Conservation (phyloP, 257 asterid genomes). For the Solanum megistacrolobum region DNA sequence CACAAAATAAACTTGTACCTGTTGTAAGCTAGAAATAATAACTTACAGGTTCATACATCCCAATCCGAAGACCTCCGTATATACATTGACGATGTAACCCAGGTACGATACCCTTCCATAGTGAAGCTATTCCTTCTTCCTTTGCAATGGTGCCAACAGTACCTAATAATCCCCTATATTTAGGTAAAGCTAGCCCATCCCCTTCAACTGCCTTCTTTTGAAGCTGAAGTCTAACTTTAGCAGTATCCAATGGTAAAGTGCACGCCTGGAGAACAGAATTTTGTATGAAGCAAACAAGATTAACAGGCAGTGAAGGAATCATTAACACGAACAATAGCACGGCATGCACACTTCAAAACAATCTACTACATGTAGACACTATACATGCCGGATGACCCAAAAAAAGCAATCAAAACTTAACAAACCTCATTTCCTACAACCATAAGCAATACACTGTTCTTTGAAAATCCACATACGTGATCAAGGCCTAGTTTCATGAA, state of each 20-base stretch:
- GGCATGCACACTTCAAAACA: background rate
- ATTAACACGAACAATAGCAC: background rate
- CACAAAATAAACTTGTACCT: background rate
- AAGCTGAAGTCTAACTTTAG: conserved; percentile 93
- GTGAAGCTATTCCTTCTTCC: conserved; percentile 78
- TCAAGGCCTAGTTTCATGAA: background rate
- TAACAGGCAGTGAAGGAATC: background rate
- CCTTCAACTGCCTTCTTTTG: conserved; percentile 81
- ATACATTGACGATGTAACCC: conserved; percentile 95
- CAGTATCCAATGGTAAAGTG: conserved; percentile 91
- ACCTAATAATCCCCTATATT: conserved; percentile 85
- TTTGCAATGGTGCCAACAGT: conserved; percentile 94
- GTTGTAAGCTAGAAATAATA: background rate
- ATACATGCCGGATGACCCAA: background rate
- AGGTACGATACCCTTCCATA: conserved; percentile 97
- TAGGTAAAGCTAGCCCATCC: conserved; percentile 55
- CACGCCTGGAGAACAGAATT: conserved; percentile 32
- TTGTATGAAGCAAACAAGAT: background rate
- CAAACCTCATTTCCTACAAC: background rate
- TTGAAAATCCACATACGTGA: background rate
- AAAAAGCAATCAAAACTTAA: background rate
- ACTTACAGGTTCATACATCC: conserved; percentile 90
- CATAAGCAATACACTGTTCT: background rate
- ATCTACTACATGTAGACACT: background rate
- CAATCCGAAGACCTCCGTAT: conserved; percentile 90